Base-by-base conservation (phyloP, 352 stramenopile genomes). In the Phytophthora foliorum region DNA sequence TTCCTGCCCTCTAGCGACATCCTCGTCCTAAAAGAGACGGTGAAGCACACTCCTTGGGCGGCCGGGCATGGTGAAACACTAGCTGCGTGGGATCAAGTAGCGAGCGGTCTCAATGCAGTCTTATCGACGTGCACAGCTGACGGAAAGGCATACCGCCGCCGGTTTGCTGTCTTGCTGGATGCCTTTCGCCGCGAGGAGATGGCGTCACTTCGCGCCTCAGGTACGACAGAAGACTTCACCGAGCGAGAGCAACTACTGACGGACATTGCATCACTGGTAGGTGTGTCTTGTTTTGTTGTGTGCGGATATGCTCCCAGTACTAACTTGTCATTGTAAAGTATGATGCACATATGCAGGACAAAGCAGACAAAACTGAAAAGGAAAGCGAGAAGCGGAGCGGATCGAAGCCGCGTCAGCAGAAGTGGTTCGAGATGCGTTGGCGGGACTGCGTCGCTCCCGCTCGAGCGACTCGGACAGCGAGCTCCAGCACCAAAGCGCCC, bases 331-430 rank as follows among this genome's bases (percentile, higher is more conserved):
- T n/a, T n/a, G n/a, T n/a, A n/a, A n/a, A 60, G 25, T 42, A 51
- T 38, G 53, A 60, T 31, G 24, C 24, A 51, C 7, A 61, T 31
- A 34, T 32, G n/a, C 42, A 62, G 55, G 41, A 53, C 11, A 50
- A 41, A 62, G 55, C 38, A 14, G 52, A 49, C 38, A 51, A 51
- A 27, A 59, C 52, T 21, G 52, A 59, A 59, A 50, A 50, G 24
- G 38, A 59, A 50, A 59, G 16, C 22, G 25, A 41, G 52, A 59
- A 29, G 52, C 52, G 24, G 38, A 39, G 38, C 21, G 24, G 19
- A 41, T 27, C n/a, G 54, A 62, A 34, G 6, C 42, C 24, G 54
- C 39, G 22, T 62, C 54, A 22, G 44, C 16, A 19, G 41, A 44
- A 24, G 29, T 62, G 8, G 41, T 62, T 31, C 42, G 54, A 25